Percentiles rank a stretch among this genome's conserved stretches.
Evolutionary conservation across 2,329 filamentous ascomycete genomes (phyloP).

Genomic region (Fusarium nurragi): DNA sequence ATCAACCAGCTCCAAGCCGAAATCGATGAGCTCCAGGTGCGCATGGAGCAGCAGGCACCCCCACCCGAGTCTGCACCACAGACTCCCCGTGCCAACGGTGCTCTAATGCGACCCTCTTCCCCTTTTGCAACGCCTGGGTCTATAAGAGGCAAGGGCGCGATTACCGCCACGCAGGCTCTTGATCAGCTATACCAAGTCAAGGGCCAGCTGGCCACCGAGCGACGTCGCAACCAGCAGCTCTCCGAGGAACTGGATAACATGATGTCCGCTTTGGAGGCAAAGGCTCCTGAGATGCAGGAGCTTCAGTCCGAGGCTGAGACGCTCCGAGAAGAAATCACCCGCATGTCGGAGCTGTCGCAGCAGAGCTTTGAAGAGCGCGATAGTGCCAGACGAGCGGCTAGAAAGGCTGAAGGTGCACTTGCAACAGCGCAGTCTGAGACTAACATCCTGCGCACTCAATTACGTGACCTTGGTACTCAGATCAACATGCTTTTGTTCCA

Average conservation of each 20-base stretch:
- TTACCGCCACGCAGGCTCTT: constrained; percentile 70
- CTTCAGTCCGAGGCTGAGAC: constrained; percentile 82
- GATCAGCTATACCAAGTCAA: constrained; percentile 75
- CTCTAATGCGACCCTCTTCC: constrained; percentile 62
- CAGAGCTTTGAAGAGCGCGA: constrained; percentile 85
- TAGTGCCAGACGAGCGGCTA: constrained; percentile 76
- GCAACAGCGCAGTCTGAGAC: constrained; percentile 72
- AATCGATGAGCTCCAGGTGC: constrained; percentile 62
- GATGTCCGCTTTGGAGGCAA: constrained; percentile 83
- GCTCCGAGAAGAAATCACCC: constrained; percentile 80
- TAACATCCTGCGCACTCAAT: constrained; percentile 82
- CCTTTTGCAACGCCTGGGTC: constrained; percentile 69
- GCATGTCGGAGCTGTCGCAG: constrained; percentile 86
- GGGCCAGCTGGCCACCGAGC: constrained; percentile 76
- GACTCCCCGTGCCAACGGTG: constrained; percentile 69
- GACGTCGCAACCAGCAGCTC: constrained; percentile 77
- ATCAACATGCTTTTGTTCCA: constrained; percentile 92
- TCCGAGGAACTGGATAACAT: constrained; percentile 84
- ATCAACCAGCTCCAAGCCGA: constrained; percentile 63
- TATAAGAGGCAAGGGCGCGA: constrained; percentile 62
- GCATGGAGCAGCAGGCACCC: constrained; percentile 55
- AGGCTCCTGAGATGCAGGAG: constrained; percentile 88
- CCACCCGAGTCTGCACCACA: constrained; percentile 62
- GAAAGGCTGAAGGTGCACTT: constrained; percentile 81
- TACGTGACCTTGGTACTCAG: constrained; percentile 89